Evolutionary conservation across 371 early-diverging fungal genomes (phyloP).

Genomic region (Apophysomyces ossiformis): DNA sequence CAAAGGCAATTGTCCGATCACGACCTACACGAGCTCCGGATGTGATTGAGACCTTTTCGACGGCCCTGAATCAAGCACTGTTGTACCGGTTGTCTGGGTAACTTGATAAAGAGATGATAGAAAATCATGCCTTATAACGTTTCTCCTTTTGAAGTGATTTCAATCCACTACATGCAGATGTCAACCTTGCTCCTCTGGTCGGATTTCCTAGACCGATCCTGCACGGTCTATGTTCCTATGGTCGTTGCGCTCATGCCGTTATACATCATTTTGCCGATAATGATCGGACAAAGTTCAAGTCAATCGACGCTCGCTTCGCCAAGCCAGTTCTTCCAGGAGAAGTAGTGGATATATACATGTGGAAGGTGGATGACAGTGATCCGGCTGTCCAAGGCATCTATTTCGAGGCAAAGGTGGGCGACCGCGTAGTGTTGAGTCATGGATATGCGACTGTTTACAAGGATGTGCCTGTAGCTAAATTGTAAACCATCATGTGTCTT

Average conservation of each 20-base stretch:
- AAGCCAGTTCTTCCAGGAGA: slow-evolving; percentile 74
- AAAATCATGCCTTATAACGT: not conserved
- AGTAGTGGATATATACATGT: slow-evolving; percentile 65
- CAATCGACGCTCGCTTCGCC: slow-evolving; percentile 69
- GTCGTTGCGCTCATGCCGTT: slow-evolving; percentile 60
- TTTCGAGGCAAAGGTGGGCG: slow-evolving; percentile 57
- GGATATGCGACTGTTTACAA: slow-evolving; percentile 53
- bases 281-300: slow-evolving; percentile 57
- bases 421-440: slow-evolving; percentile 53
- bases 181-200: slow-evolving; percentile 57
- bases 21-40: slow-evolving; percentile 62
- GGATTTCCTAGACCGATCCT: slow-evolving; percentile 72
- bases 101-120: not conserved
- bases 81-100: slow-evolving; percentile 70
- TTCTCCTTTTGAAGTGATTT: slow-evolving; percentile 49
- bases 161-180: slow-evolving; percentile 73
- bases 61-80: slow-evolving; percentile 60
- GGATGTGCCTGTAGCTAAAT: slow-evolving; percentile 28
- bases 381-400: slow-evolving; percentile 48
- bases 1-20: slow-evolving; percentile 34
- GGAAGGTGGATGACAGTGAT: slow-evolving; percentile 55
- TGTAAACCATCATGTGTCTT: slow-evolving; percentile 17
- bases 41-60: slow-evolving; percentile 43
- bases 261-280: slow-evolving; percentile 57
- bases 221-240: slow-evolving; percentile 73